A percentile compares a stretch with the other conserved stretches of the same genome.
Conservation (phyloP, 345 rosid genomes). For the Boechera divaricarpa region DNA sequence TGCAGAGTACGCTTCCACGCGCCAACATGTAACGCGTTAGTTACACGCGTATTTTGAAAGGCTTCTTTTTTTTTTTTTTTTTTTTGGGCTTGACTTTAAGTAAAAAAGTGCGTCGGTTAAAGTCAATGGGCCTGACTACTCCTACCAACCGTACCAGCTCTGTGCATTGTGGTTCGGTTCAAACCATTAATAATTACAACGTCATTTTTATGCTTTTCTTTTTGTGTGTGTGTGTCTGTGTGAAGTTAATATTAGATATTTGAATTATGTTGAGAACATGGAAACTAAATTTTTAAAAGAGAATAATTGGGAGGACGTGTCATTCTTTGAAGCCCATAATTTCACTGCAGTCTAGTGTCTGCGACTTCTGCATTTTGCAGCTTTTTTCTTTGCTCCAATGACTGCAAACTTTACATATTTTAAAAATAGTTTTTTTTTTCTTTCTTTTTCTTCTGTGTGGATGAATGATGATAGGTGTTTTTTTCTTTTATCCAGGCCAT, state of each 20-base stretch:
- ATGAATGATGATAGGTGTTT: neutral
- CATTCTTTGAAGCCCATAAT: conserved; percentile 34
- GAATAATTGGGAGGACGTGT: conserved; percentile 44
- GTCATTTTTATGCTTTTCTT: neutral
- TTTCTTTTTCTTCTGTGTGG: neutral
- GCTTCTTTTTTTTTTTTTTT: neutral
- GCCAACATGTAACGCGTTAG: neutral
- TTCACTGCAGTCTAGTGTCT: conserved; percentile 32
- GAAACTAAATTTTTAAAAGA: neutral
- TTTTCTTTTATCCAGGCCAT: neutral
- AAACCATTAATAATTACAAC: neutral
- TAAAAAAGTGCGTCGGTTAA: conserved; percentile 9
- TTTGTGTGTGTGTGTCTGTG: neutral
- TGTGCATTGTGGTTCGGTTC: conserved; percentile 32
- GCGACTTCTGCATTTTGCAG: conserved; percentile 21
- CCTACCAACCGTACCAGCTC: conserved; percentile 34
- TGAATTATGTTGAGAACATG: neutral
- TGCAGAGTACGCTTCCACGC: conserved; percentile 29
- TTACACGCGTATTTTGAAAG: neutral
- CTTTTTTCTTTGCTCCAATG: conserved; percentile 27
- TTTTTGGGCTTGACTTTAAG: conserved; percentile 7
- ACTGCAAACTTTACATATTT: neutral
- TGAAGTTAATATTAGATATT: neutral
- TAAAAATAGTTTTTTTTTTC: too few relatives aligned
- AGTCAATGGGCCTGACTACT: conserved; percentile 41